Evolutionary conservation across 2,329 filamentous ascomycete species (phyloP), one percentile per base, ranked within the genome.

Genomic region (Phaeosphaeriaceae sp.): DNA sequence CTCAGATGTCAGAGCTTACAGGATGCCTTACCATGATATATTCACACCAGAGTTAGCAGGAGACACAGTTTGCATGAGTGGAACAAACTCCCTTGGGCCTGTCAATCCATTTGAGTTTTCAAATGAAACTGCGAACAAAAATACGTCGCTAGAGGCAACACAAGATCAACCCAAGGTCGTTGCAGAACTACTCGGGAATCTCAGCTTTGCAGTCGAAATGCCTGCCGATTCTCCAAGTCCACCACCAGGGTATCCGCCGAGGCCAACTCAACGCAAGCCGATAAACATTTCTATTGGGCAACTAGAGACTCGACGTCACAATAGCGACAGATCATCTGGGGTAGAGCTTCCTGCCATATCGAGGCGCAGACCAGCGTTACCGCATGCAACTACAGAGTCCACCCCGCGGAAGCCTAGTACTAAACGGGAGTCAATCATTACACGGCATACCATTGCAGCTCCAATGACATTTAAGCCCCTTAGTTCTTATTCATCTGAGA

Each of bases 11-110:
- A n/a, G 42, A 36, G 28, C 20, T 11, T 45, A 45, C 30, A 26
- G 26, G 26, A 18, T 26, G 4, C 6, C 20, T 11, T 30, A 42
- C 8, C 17, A 7, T 1, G 11, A 43, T 5, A 9, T 18, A 21
- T 12, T 6, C 1, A 21, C 52, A 2, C 46, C 51, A 3, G 60
- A 63, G 36, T 32, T 63, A 11, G 46, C 48, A 4, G 50, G 60
- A 8, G 40, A 61, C 15, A 46, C 45, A 4, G 29, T 58, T 15
- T 29, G 17, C 4, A 41, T 61, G 42, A 61, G 58, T 40, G 60
- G 37, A 3, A 63, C 60, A n/a, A 63, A 63, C 29, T 20, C 48
- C 2, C 35, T 47, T n/a, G 58, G 60, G 1, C 60, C 60, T 3
- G 58, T 63, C 0, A 56, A 63, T 16, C 60, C 60, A 21, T 56